Conservation (phyloP, 345 rosid genomes). For the Hibiscus trionum region DNA sequence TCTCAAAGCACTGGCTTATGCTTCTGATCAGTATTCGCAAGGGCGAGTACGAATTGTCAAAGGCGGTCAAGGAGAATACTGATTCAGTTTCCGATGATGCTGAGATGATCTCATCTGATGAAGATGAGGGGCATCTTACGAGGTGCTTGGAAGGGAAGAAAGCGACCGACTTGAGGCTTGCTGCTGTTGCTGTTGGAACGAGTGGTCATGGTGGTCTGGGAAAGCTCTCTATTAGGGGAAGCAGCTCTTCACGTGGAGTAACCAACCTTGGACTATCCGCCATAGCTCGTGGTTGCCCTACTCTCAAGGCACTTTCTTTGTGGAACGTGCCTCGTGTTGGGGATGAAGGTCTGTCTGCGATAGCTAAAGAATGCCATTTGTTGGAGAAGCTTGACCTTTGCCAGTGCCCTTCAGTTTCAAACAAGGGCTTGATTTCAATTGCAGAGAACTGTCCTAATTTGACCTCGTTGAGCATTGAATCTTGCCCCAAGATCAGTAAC, state of each 20-base stretch:
- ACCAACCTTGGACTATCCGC: slow-evolving; percentile 50
- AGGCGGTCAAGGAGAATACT: slow-evolving; percentile 7
- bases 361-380: slow-evolving; percentile 51
- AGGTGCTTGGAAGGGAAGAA: slow-evolving; percentile 69
- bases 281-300: slow-evolving; percentile 60
- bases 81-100: slow-evolving; percentile 23
- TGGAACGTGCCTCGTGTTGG: slow-evolving; percentile 56
- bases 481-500: slow-evolving; percentile 49
- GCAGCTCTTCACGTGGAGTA: slow-evolving; percentile 38
- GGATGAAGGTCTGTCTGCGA: slow-evolving; percentile 45
- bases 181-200: slow-evolving; percentile 63
- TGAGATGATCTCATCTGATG: slow-evolving; percentile 32
- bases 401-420: slow-evolving; percentile 51
- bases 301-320: slow-evolving; percentile 53
- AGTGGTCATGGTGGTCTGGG: slow-evolving; percentile 55
- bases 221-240: slow-evolving; percentile 61
- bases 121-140: slow-evolving; percentile 46
- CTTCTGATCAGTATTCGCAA: slow-evolving; percentile 43
- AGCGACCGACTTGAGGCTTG: slow-evolving; percentile 63
- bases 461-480: slow-evolving; percentile 45
- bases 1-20: slow-evolving; percentile 63
- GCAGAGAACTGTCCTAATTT: slow-evolving; percentile 55
- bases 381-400: slow-evolving; percentile 68
- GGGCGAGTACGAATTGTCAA: slow-evolving; percentile 27
- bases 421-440: slow-evolving; percentile 51